phyloP scores from a whole-genome alignment of 2,329 filamentous ascomycete species.

The Dichotomopilus funicola region DNA sequence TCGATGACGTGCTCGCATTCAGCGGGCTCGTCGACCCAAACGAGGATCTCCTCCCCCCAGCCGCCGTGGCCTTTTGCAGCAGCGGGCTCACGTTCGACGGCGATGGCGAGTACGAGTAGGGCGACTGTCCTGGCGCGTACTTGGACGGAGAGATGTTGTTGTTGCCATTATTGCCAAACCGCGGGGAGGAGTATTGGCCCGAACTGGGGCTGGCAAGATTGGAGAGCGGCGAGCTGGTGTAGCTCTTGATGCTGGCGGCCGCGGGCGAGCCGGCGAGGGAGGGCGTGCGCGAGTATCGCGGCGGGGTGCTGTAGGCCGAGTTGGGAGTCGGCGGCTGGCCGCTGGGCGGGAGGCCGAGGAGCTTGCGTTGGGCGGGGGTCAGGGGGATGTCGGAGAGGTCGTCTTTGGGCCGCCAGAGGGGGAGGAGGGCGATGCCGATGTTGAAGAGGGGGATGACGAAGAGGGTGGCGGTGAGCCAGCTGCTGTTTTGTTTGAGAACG shows the following conservation, averaged over 20 bases:
- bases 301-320: conserved; percentile 75
- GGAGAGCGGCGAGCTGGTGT: conserved; percentile 52
- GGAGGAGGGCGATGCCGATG: conserved; percentile 62
- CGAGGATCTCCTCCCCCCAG: conserved; percentile 41
- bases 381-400: conserved; percentile 83
- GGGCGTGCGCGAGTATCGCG: conserved; percentile 73
- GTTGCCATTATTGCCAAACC: neutral
- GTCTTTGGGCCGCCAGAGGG: conserved; percentile 66
- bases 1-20: conserved; percentile 42
- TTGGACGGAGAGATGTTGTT: conserved; percentile 24
- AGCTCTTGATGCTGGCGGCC: conserved; percentile 48
- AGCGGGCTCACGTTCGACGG: conserved; percentile 42
- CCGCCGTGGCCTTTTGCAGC: conserved; percentile 57
- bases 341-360: conserved; percentile 72
- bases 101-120: conserved; percentile 16
- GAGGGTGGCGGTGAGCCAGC: conserved; percentile 41
- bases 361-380: conserved; percentile 77
- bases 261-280: conserved; percentile 54
- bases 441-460: conserved; percentile 61
- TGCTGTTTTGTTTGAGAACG: conserved; percentile 32
- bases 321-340: conserved; percentile 57
- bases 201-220: conserved; percentile 44
- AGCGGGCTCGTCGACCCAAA: conserved; percentile 53
- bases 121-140: conserved; percentile 34
- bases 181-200: conserved; percentile 7